Percentiles rank a stretch among this genome's conserved stretches.
phyloP scores from a whole-genome alignment of 805 yeast genomes.

The Ogataea ramenticola region DNA sequence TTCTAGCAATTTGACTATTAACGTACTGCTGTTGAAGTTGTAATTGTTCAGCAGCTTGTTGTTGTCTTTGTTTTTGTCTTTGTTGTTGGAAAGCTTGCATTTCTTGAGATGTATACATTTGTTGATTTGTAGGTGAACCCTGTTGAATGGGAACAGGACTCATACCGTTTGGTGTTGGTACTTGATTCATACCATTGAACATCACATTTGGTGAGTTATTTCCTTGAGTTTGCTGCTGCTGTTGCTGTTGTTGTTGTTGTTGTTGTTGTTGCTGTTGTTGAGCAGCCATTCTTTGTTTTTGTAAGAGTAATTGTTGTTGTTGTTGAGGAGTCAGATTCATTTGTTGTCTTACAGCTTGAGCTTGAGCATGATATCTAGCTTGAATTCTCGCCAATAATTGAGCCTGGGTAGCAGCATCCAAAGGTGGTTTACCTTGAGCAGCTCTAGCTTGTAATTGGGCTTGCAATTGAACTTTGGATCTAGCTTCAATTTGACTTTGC shows the following conservation, averaged over 20 bases:
- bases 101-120: background rate
- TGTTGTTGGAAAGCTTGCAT: slow-evolving; percentile 1
- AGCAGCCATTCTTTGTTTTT: slow-evolving; percentile 9
- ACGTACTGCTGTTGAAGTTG: slow-evolving; percentile 20
- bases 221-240: background rate
- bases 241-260: slow-evolving; percentile 6
- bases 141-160: background rate
- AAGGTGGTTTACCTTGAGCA: slow-evolving; percentile 1
- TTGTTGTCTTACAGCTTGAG: background rate
- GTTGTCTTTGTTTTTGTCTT: slow-evolving; percentile 1
- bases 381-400: slow-evolving; percentile 2
- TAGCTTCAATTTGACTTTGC: background rate
- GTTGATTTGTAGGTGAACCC: background rate
- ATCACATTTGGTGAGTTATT: background rate
- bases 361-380: background rate
- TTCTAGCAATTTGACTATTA: background rate
- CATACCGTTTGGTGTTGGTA: background rate
- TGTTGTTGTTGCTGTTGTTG: slow-evolving; percentile 4
- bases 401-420: slow-evolving; percentile 1
- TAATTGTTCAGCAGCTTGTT: slow-evolving; percentile 2
- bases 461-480: slow-evolving; percentile 1
- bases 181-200: background rate
- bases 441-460: slow-evolving; percentile 1
- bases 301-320: slow-evolving; percentile 10
- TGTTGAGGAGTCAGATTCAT: slow-evolving; percentile 9